phyloP scores from a whole-genome alignment of 257 asterid genomes.

The Lantana camara region DNA sequence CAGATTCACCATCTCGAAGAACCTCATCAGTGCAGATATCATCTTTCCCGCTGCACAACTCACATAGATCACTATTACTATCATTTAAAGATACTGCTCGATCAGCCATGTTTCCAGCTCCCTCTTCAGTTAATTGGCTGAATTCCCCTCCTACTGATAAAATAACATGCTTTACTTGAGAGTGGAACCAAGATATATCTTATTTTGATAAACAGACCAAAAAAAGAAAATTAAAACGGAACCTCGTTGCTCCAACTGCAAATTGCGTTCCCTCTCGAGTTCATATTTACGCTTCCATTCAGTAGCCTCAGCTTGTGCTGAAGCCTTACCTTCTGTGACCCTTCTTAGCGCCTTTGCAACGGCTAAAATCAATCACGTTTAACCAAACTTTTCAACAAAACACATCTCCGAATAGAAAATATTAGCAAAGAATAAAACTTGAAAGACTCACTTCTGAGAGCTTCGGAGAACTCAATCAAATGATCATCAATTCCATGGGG shows the following conservation, averaged over 20 bases:
- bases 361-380: slow-evolving; percentile 47
- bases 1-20: slow-evolving; percentile 57
- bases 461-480: slow-evolving; percentile 84
- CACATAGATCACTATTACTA: slow-evolving; percentile 39
- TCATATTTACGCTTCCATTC: slow-evolving; percentile 96
- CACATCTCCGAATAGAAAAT: not conserved
- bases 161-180: slow-evolving; percentile 2
- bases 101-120: slow-evolving; percentile 36
- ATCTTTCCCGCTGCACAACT: slow-evolving; percentile 56
- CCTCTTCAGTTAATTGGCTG: slow-evolving; percentile 31
- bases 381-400: slow-evolving; percentile 4
- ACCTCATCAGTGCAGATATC: slow-evolving; percentile 70
- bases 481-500: slow-evolving; percentile 79
- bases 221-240: not conserved
- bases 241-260: slow-evolving; percentile 71
- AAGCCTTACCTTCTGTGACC: slow-evolving; percentile 83
- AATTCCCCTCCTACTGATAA: slow-evolving; percentile 33
- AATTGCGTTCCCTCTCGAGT: slow-evolving; percentile 65
- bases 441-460: slow-evolving; percentile 67
- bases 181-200: not conserved
- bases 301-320: slow-evolving; percentile 94
- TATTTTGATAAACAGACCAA: not conserved
- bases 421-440: not conserved
- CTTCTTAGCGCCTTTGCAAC: slow-evolving; percentile 77
- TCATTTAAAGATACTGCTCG: slow-evolving; percentile 24